Evolutionary conservation across 148 eudicot species (phyloP).

Genomic region (Arbutus unedo): DNA sequence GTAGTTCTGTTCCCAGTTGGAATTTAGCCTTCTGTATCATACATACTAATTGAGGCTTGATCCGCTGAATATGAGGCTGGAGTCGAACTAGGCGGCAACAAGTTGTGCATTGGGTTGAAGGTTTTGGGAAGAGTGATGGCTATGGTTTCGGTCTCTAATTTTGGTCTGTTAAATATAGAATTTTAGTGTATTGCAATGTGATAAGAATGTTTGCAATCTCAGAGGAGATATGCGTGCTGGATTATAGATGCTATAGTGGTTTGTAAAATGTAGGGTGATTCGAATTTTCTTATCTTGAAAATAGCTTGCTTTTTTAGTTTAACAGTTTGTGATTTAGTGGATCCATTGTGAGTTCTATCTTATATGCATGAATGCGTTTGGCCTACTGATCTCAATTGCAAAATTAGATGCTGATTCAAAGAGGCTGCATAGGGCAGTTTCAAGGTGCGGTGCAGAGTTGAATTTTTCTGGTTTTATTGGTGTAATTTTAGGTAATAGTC

Average conservation of each 20-base stretch:
- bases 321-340: background rate
- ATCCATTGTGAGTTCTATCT: background rate
- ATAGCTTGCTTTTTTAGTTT: background rate
- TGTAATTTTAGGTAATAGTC: background rate
- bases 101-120: background rate
- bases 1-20: background rate
- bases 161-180: slow-evolving; percentile 7
- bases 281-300: background rate
- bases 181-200: slow-evolving; percentile 6
- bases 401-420: background rate
- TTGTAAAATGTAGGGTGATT: slow-evolving; percentile 14
- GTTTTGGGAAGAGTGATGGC: slow-evolving; percentile 12
- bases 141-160: background rate
- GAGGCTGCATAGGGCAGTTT: background rate
- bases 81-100: background rate
- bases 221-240: background rate
- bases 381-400: background rate
- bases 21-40: slow-evolving; percentile 16
- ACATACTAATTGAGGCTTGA: slow-evolving; percentile 14
- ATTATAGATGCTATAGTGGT: slow-evolving; percentile 16
- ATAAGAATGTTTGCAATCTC: background rate
- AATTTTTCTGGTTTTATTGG: background rate
- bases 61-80: slow-evolving; percentile 5
- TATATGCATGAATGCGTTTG: background rate
- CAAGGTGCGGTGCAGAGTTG: background rate